phyloP scores from a whole-genome alignment of 306 rosid genomes.

The Leucaena leucocephala region DNA sequence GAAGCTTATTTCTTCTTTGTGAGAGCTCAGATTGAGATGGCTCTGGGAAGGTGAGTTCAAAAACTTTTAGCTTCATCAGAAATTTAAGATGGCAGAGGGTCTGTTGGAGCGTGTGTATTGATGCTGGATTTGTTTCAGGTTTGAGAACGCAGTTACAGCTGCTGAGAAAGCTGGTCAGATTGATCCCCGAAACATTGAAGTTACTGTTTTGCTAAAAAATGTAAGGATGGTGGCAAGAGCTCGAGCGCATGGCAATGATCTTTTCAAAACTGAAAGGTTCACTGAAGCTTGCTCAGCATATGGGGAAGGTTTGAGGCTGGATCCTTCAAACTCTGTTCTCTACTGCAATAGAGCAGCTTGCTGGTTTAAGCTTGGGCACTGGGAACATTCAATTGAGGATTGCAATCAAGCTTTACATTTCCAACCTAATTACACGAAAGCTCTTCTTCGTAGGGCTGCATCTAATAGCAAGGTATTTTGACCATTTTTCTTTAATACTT shows the following conservation, averaged over 20 bases:
- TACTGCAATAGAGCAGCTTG: slow-evolving; percentile 89
- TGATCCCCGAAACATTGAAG: slow-evolving; percentile 70
- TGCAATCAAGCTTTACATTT: slow-evolving; percentile 72
- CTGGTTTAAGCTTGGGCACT: slow-evolving; percentile 86
- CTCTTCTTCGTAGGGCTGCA: slow-evolving; percentile 84
- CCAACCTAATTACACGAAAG: slow-evolving; percentile 75
- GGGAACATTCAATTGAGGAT: slow-evolving; percentile 80
- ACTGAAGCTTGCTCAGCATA: slow-evolving; percentile 82
- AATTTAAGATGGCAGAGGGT: slow-evolving; percentile 35
- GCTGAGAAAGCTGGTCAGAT: slow-evolving; percentile 74
- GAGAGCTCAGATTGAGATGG: slow-evolving; percentile 73
- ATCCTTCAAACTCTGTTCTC: slow-evolving; percentile 72
- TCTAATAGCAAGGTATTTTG: slow-evolving; percentile 67
- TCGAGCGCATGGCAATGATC: slow-evolving; percentile 78
- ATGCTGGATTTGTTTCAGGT: slow-evolving; percentile 79
- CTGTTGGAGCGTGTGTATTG: slow-evolving; percentile 58
- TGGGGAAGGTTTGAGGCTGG: slow-evolving; percentile 76
- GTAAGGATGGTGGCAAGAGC: slow-evolving; percentile 77
- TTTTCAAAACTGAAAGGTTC: slow-evolving; percentile 79
- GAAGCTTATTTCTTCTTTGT: slow-evolving; percentile 69
- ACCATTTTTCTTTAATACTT: neutral
- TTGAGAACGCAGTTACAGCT: slow-evolving; percentile 82
- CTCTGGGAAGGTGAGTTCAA: slow-evolving; percentile 75
- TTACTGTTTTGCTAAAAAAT: slow-evolving; percentile 58
- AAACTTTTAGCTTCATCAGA: slow-evolving; percentile 40